phyloP scores from a whole-genome alignment of 208 protist species.

The Trichomonas vaginalis region DNA sequence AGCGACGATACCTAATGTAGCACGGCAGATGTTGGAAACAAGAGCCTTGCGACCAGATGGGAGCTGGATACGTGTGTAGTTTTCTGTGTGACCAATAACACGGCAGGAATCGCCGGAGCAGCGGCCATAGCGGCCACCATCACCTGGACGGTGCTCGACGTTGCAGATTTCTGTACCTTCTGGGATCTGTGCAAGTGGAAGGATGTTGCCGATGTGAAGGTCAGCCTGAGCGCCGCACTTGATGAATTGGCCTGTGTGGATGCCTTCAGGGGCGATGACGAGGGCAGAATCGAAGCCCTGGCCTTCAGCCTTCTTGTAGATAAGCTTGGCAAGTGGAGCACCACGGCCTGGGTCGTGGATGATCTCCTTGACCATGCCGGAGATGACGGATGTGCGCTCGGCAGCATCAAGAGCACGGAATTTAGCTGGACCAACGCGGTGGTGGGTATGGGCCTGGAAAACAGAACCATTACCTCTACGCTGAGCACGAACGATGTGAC shows the following conservation, averaged over 20 bases:
- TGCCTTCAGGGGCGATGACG: slow-evolving; percentile 90
- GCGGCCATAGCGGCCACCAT: slow-evolving; percentile 62
- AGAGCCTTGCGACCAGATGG: too few relatives aligned
- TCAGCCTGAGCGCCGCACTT: slow-evolving; percentile 82
- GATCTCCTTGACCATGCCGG: slow-evolving; percentile 66
- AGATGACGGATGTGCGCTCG: slow-evolving; percentile 79
- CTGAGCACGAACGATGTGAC: slow-evolving; percentile 48
- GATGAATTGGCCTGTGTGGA: slow-evolving; percentile 95
- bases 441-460: slow-evolving; percentile 67
- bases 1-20: too few relatives aligned
- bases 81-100: slow-evolving; percentile 62
- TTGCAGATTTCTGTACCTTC: slow-evolving; percentile 82
- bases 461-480: slow-evolving; percentile 72
- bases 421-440: slow-evolving; percentile 75
- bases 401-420: slow-evolving; percentile 81
- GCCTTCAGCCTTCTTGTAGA: slow-evolving; percentile 70
- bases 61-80: slow-evolving; percentile 85
- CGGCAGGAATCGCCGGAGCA: slow-evolving; percentile 53
- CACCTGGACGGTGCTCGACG: too few relatives aligned
- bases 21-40: too few relatives aligned
- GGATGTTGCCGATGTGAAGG: slow-evolving; percentile 76
- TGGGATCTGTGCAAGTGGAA: slow-evolving; percentile 79
- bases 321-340: slow-evolving; percentile 83
- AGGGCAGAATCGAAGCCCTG: slow-evolving; percentile 54
- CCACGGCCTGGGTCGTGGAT: slow-evolving; percentile 96